Base-by-base conservation (phyloP, 306 rosid species). In the Prosopis cineraria region DNA sequence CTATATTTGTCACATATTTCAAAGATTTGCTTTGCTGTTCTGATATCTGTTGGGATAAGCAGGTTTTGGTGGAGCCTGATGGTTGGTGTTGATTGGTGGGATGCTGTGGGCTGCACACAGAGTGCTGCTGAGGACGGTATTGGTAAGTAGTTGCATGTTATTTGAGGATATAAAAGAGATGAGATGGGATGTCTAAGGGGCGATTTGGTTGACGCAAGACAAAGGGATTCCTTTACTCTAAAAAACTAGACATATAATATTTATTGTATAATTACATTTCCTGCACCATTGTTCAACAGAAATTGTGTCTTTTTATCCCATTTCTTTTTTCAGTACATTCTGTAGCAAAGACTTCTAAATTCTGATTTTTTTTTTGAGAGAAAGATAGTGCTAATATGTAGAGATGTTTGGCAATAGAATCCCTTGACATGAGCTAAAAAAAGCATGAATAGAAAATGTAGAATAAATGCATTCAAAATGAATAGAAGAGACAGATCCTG, bases 11-110 rank as follows among this genome's bases (percentile, higher is more conserved):
- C 72, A 48, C 27, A 27, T 71, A 55, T 68, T 41, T 80, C 70
- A 59, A 47, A 37, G 64, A 50, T 80, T 69, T 78, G 58, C 63
- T 74, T 10, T 55, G 33, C 41, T 79, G 34, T 78, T 55, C 79
- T 85, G 63, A 84, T 72, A 78, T 72, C 68, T 74, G 74, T 67
- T 60, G 41, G 30, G 73, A 33, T 40, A 78, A 71, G 78, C 90
- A 95, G 99, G 86, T 95, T 95, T 89, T 95, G 99, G 99, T 95
- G 99, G 99, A 95, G 99, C 86, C 96, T 95, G 85, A 85, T 91
- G 82, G 98, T 91, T 84, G 98, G 99, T 53, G 99, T 95, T 85
- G 98, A 95, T 88, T 95, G 99, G 98, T 95, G 99, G 99, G 99
- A 95, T 90, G 99, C 99, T 72, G 97, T 95, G 78, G 99, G 98